These are phyloP conservation scores for Bipolaris oryzae DNA, from an alignment of 2,329 filamentous ascomycete genomes.

Conservation along the genomic window DNA sequence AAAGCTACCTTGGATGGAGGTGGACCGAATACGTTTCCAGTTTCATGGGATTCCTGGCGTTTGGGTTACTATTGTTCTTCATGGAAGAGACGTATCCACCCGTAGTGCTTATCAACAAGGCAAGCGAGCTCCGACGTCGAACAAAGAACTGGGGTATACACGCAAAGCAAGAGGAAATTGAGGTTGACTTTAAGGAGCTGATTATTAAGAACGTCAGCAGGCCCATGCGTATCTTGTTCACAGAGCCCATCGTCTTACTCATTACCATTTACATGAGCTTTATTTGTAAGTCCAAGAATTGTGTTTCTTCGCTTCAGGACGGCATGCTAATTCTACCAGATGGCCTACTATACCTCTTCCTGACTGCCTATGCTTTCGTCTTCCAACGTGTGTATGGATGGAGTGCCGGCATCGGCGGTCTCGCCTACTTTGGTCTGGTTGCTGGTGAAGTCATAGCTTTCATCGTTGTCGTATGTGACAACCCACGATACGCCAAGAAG, in stretches of 20 bases:
- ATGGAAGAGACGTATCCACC: slow-evolving; percentile 65
- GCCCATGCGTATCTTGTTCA: slow-evolving; percentile 56
- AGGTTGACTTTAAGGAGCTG: slow-evolving; percentile 58
- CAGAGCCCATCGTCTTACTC: slow-evolving; percentile 57
- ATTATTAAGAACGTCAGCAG: slow-evolving; percentile 60
- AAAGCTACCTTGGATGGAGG: slow-evolving; percentile 58
- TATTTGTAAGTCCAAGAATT: slow-evolving; percentile 35
- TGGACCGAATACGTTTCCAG: slow-evolving; percentile 62
- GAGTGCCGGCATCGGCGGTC: slow-evolving; percentile 70
- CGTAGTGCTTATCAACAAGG: slow-evolving; percentile 63
- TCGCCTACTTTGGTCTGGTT: slow-evolving; percentile 88
- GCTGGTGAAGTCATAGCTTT: slow-evolving; percentile 73
- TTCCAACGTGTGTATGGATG: slow-evolving; percentile 76
- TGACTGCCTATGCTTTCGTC: slow-evolving; percentile 83
- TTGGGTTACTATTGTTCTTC: slow-evolving; percentile 58
- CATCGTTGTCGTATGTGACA: slow-evolving; percentile 64
- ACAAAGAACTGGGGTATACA: slow-evolving; percentile 68
- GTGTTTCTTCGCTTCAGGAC: neutral
- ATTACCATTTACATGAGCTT: slow-evolving; percentile 56
- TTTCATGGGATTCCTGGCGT: slow-evolving; percentile 62
- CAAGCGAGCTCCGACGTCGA: slow-evolving; percentile 58
- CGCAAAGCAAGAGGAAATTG: slow-evolving; percentile 62
- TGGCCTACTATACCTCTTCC: slow-evolving; percentile 76
- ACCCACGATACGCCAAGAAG: slow-evolving; percentile 66
- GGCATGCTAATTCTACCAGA: slow-evolving; percentile 57